phyloP scores from a whole-genome alignment of 2,329 filamentous ascomycete species.

The Beauveria pseudobassiana region DNA sequence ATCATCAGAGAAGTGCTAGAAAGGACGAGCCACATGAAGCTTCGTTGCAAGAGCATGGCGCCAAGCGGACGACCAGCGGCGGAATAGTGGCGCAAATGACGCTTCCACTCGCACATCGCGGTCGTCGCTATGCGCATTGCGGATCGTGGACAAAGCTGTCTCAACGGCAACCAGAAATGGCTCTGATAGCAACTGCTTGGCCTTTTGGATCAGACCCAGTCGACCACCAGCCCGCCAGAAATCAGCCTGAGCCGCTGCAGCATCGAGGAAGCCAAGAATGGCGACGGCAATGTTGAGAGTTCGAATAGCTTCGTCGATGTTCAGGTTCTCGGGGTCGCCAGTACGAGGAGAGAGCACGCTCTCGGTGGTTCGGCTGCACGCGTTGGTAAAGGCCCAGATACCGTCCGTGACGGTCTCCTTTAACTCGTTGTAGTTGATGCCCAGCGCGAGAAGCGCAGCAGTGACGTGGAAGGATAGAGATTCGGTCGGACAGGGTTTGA shows the following conservation, averaged over 20 bases:
- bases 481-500: constrained; percentile 87
- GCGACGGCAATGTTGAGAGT: constrained; percentile 74
- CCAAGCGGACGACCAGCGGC: constrained; percentile 73
- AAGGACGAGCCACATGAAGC: constrained; percentile 78
- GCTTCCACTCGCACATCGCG: constrained; percentile 75
- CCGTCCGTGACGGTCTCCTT: constrained; percentile 58
- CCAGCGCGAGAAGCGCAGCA: constrained; percentile 72
- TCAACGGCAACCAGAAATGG: constrained; percentile 80
- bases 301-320: constrained; percentile 58
- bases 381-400: constrained; percentile 64
- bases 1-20: constrained; percentile 69
- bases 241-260: constrained; percentile 65
- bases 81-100: constrained; percentile 76
- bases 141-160: constrained; percentile 81
- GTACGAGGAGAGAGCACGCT: constrained; percentile 44
- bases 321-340: constrained; percentile 49
- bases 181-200: constrained; percentile 72
- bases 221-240: constrained; percentile 77
- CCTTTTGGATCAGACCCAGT: constrained; percentile 60
- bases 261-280: constrained; percentile 83
- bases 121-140: constrained; percentile 64
- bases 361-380: constrained; percentile 57
- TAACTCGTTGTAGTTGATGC: constrained; percentile 62
- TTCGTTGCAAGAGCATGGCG: constrained; percentile 83
- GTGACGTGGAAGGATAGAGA: constrained; percentile 72